Conservation (phyloP, 805 yeast genomes). For the Metschnikowia gelsemii region DNA sequence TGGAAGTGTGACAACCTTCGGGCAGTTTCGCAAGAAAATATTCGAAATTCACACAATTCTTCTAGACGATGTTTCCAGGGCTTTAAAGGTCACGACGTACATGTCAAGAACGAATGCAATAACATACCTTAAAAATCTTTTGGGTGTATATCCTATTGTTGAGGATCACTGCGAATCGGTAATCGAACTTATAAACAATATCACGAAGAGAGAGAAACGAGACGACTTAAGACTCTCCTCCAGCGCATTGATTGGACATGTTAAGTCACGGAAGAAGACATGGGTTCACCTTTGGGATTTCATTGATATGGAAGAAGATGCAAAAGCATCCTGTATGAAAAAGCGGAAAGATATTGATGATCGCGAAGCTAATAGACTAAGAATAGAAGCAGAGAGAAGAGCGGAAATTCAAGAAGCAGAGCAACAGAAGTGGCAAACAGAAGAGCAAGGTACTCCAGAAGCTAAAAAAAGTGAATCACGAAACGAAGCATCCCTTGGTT, state of each 20-base stretch:
- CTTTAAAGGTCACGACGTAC: slow-evolving; percentile 56
- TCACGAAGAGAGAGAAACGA: slow-evolving; percentile 56
- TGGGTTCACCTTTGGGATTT: slow-evolving; percentile 60
- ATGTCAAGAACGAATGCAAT: slow-evolving; percentile 80
- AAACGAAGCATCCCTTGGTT: slow-evolving; percentile 6
- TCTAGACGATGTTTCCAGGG: slow-evolving; percentile 40
- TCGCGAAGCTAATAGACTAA: slow-evolving; percentile 14
- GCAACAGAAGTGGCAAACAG: slow-evolving; percentile 14
- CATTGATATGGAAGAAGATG: slow-evolving; percentile 48
- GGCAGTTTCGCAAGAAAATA: slow-evolving; percentile 39
- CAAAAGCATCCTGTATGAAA: slow-evolving; percentile 27
- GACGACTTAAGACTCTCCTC: slow-evolving; percentile 81
- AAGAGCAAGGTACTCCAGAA: slow-evolving; percentile 10
- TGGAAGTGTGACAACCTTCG: slow-evolving; percentile 21
- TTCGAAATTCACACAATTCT: slow-evolving; percentile 57
- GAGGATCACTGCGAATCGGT: slow-evolving; percentile 63
- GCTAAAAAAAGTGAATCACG: slow-evolving; percentile 6
- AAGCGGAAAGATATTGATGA: slow-evolving; percentile 26
- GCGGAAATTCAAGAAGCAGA: slow-evolving; percentile 15
- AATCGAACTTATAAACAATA: slow-evolving; percentile 44
- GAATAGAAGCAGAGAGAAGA: slow-evolving; percentile 17
- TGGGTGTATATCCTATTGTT: slow-evolving; percentile 64
- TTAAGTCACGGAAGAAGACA: slow-evolving; percentile 51
- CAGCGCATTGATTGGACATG: slow-evolving; percentile 65
- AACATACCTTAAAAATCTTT: slow-evolving; percentile 65